Evolutionary conservation across 2,329 filamentous ascomycete species (phyloP).

Genomic region (Aspergillus oerlinghausenensis): DNA sequence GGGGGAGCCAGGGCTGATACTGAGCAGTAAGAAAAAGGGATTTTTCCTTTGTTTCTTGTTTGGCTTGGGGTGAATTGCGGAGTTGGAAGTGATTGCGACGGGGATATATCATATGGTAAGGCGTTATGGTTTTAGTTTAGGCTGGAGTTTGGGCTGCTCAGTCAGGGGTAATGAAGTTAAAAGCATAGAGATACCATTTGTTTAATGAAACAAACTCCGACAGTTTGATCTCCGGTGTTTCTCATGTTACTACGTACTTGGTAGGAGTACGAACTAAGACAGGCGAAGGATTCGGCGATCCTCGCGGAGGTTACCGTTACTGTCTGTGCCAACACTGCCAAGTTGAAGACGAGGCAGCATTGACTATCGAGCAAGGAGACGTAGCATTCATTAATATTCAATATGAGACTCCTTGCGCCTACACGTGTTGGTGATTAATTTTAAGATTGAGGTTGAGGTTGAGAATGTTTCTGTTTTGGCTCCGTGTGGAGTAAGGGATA

Average conservation of each 20-base stretch:
- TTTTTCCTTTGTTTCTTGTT: background rate
- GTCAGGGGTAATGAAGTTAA: too few relatives aligned
- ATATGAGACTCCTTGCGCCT: background rate
- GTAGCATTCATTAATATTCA: background rate
- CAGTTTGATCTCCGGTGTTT: background rate
- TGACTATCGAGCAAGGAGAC: background rate
- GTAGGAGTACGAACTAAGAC: too few relatives aligned
- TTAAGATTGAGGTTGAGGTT: background rate
- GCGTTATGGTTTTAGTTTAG: too few relatives aligned
- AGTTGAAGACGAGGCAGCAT: too few relatives aligned
- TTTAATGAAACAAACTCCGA: too few relatives aligned
- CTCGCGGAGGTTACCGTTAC: background rate
- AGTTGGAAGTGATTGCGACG: too few relatives aligned
- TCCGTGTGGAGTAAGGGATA: background rate
- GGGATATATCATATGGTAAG: too few relatives aligned
- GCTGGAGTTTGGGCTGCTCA: too few relatives aligned
- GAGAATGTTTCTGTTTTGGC: background rate
- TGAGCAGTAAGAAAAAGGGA: background rate
- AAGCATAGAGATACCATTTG: too few relatives aligned
- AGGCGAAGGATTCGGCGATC: too few relatives aligned
- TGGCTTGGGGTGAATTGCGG: too few relatives aligned
- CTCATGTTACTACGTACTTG: background rate
- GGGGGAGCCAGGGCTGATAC: slow-evolving; percentile 8
- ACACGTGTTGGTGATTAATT: background rate
- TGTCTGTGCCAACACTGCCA: background rate